A percentile compares a stretch with the other conserved stretches of the same genome.
Conservation (phyloP, 257 asterid genomes). For the Thymus quinquecostatus region DNA sequence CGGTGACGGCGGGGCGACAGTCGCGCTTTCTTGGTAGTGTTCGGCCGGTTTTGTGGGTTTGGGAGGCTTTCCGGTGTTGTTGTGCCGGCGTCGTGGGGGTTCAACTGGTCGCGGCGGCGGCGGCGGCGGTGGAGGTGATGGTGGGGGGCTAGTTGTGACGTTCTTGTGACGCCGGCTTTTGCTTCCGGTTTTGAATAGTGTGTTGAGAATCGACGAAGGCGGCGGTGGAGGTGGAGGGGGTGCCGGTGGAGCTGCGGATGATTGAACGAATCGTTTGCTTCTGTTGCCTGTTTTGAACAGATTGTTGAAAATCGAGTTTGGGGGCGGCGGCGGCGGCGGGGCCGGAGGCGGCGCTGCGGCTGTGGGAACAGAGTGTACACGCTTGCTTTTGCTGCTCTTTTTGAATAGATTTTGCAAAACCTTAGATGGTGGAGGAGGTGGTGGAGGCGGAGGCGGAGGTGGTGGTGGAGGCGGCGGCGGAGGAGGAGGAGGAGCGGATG, state of each 20-base stretch:
- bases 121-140: conserved; percentile 40
- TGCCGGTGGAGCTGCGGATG: conserved; percentile 43
- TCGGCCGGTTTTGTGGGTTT: conserved; percentile 52
- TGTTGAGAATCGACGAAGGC: conserved; percentile 65
- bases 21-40: conserved; percentile 37
- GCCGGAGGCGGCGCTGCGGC: conserved; percentile 58
- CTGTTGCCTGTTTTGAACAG: conserved; percentile 59
- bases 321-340: conserved; percentile 60
- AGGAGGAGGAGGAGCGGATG: conserved; percentile 40
- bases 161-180: conserved; percentile 59
- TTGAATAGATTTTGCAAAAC: conserved; percentile 67
- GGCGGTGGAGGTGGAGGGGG: conserved; percentile 71
- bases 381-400: conserved; percentile 64
- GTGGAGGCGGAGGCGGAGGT: conserved; percentile 63
- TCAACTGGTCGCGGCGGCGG: conserved; percentile 27
- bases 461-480: neutral
- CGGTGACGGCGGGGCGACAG: conserved; percentile 69
- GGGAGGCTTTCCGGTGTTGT: conserved; percentile 57
- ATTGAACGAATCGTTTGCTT: conserved; percentile 53
- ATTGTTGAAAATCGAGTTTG: conserved; percentile 69
- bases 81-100: conserved; percentile 33
- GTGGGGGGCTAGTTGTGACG: conserved; percentile 32
- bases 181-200: conserved; percentile 60
- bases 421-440: conserved; percentile 38
- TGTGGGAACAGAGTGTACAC: conserved; percentile 62